These are phyloP conservation scores for Tetragonia tetragonoides DNA, from an alignment of 148 eudicot species.

Conservation along the genomic window DNA sequence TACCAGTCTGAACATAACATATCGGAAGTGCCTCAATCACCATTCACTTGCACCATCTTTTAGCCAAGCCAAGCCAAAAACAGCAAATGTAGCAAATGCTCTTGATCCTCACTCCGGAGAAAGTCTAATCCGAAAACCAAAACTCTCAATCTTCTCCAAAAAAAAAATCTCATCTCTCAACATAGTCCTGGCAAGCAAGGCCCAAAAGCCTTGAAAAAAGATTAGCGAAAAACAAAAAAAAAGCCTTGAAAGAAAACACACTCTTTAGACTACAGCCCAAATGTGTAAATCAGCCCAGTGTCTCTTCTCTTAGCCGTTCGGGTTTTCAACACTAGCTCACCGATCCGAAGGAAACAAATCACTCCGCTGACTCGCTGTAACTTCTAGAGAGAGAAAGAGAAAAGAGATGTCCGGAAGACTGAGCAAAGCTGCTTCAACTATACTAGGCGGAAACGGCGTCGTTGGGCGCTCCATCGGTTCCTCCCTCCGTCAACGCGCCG, in stretches of 20 bases:
- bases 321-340: background rate
- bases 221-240: no score
- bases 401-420: slow-evolving; percentile 66
- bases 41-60: no score
- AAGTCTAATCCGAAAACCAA: no score
- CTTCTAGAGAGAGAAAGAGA: background rate
- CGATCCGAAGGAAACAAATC: background rate
- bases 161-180: no score
- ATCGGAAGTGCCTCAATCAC: no score
- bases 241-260: background rate
- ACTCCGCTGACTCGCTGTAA: background rate
- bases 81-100: no score
- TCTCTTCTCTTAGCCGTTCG: background rate
- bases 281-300: background rate
- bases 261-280: background rate
- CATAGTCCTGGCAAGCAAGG: no score
- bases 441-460: slow-evolving; percentile 77
- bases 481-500: slow-evolving; percentile 76
- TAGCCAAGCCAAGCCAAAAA: no score
- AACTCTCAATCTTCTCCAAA: no score
- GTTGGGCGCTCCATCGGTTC: slow-evolving; percentile 55
- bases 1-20: no score
- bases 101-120: no score
- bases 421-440: slow-evolving; percentile 59
- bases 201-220: no score